Conservation (phyloP, 192 early-diverging fungal species). For the Helicostylum pulchrum region DNA sequence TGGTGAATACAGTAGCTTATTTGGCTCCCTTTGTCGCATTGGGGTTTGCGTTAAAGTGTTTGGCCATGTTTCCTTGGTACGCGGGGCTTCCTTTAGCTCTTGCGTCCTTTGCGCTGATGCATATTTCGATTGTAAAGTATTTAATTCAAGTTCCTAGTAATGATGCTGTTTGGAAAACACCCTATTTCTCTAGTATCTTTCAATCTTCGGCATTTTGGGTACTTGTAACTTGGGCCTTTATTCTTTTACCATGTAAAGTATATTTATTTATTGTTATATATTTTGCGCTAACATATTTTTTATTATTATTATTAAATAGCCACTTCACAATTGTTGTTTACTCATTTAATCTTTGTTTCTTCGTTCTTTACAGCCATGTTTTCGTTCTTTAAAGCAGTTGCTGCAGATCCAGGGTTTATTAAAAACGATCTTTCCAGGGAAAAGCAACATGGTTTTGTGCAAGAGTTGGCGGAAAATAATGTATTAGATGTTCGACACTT, state of each 20-base stretch:
- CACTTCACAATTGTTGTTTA: slow-evolving; percentile 55
- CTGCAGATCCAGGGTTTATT: slow-evolving; percentile 79
- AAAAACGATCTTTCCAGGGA: slow-evolving; percentile 46
- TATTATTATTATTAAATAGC: slow-evolving; percentile 35
- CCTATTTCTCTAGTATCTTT: slow-evolving; percentile 82
- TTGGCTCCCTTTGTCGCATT: slow-evolving; percentile 67
- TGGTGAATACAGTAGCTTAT: slow-evolving; percentile 65
- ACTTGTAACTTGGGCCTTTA: slow-evolving; percentile 58
- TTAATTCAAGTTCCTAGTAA: slow-evolving; percentile 49
- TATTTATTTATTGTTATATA: too few relatives aligned
- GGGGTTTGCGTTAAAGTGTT: slow-evolving; percentile 49
- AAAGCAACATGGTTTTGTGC: slow-evolving; percentile 46
- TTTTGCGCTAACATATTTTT: not conserved
- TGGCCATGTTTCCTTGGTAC: slow-evolving; percentile 74
- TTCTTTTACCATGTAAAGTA: slow-evolving; percentile 62
- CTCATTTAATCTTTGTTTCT: slow-evolving; percentile 66
- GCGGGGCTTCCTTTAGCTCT: slow-evolving; percentile 64
- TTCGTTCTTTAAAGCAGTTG: slow-evolving; percentile 72
- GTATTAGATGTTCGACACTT: slow-evolving; percentile 75
- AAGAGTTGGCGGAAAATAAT: slow-evolving; percentile 65
- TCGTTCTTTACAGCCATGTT: slow-evolving; percentile 62
- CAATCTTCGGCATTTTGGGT: slow-evolving; percentile 82
- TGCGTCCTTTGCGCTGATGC: slow-evolving; percentile 48
- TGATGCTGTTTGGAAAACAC: slow-evolving; percentile 67
- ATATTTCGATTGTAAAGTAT: slow-evolving; percentile 56